phyloP scores from a whole-genome alignment of 2,329 filamentous ascomycete genomes.

The Metarhizium guizhouense region DNA sequence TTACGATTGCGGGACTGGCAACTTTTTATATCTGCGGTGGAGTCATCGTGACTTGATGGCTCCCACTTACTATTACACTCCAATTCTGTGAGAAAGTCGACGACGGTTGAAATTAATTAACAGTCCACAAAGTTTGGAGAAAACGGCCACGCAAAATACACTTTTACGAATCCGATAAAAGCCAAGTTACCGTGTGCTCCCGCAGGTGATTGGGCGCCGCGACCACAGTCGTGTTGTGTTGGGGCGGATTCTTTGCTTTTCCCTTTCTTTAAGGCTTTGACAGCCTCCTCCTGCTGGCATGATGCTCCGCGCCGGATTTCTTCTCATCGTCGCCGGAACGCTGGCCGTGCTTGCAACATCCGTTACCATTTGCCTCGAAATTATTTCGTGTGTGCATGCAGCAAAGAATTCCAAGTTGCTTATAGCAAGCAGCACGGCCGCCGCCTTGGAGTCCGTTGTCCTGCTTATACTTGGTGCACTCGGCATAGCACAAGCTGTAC shows the following conservation, averaged over 20 bases:
- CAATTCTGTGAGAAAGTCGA: background rate
- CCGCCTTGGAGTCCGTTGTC: constrained; percentile 18
- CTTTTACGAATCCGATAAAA: too few species aligned
- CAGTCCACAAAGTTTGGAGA: background rate
- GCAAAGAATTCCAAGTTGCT: constrained; percentile 2
- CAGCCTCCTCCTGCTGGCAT: constrained; percentile 1
- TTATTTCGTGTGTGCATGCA: constrained; percentile 8
- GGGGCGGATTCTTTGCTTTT: background rate
- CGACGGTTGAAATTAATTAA: background rate
- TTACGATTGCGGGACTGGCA: background rate
- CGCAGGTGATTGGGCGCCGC: background rate
- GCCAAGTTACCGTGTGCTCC: too few species aligned
- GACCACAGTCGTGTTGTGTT: background rate
- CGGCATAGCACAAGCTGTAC: constrained; percentile 24
- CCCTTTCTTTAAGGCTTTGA: background rate
- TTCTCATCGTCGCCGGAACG: constrained; percentile 7
- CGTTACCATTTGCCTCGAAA: constrained; percentile 11
- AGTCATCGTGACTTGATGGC: background rate
- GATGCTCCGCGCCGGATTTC: constrained; percentile 8
- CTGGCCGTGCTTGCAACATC: constrained; percentile 12
- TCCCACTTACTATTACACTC: background rate
- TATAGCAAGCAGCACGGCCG: constrained; percentile 16
- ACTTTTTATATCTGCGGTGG: background rate
- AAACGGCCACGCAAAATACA: too few species aligned
- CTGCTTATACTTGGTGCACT: constrained; percentile 17